Conservation (phyloP, 2,329 filamentous ascomycete genomes). For the Botrytis cinerea region DNA sequence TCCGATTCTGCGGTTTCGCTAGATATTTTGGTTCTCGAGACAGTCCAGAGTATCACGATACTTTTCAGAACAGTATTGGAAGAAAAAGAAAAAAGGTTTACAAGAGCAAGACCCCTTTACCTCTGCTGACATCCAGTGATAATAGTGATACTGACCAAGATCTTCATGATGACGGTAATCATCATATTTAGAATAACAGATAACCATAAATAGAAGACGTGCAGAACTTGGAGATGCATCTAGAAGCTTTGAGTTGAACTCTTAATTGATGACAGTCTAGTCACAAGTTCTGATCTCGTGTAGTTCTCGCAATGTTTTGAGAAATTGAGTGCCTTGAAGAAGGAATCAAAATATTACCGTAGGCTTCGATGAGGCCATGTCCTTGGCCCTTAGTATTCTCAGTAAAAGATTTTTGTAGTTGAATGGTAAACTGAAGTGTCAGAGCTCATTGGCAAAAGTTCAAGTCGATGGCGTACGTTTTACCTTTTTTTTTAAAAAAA, state of each 20-base stretch:
- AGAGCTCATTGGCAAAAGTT: too few relatives aligned
- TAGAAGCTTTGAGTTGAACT: background rate
- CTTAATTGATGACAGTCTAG: background rate
- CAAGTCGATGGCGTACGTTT: too few relatives aligned
- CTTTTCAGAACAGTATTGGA: background rate
- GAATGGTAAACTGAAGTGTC: too few relatives aligned
- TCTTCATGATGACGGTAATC: constrained; percentile 27
- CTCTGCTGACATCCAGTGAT: constrained; percentile 39
- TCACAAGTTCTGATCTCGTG: constrained; percentile 49
- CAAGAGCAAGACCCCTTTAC: constrained; percentile 44
- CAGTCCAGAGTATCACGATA: background rate
- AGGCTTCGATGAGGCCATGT: background rate
- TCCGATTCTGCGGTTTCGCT: background rate
- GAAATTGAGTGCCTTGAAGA: constrained; percentile 43
- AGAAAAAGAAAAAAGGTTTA: background rate
- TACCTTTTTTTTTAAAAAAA: too few relatives aligned
- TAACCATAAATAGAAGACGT: constrained; percentile 59
- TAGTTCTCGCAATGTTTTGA: constrained; percentile 47
- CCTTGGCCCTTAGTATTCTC: background rate
- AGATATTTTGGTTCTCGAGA: background rate
- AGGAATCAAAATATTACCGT: too few relatives aligned
- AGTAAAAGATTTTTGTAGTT: too few relatives aligned
- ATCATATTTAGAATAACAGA: constrained; percentile 43
- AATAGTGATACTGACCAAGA: constrained; percentile 21
- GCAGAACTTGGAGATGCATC: constrained; percentile 44